Conservation (phyloP, 805 yeast species). For the Metschnikowia lachancei region DNA sequence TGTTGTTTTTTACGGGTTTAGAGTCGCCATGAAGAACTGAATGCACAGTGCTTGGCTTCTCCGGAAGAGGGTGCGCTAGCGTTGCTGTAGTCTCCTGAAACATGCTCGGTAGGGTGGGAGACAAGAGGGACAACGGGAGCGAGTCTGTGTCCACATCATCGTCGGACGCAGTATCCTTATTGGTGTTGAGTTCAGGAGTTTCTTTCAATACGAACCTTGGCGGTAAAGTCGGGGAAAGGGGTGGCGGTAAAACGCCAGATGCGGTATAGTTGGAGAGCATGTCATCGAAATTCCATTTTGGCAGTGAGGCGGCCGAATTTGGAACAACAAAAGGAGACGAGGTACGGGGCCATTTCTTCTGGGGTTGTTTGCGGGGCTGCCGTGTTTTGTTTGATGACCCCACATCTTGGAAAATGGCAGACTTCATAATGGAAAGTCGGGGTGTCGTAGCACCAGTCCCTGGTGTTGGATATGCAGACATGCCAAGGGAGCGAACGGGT, state of each 20-base stretch:
- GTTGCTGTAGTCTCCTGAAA: conserved; percentile 17
- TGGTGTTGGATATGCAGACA: background rate
- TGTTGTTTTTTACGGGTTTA: conserved; percentile 2
- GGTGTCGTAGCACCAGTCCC: background rate
- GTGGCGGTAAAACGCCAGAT: conserved; percentile 35
- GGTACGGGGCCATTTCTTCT: conserved; percentile 12
- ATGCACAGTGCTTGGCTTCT: conserved; percentile 15
- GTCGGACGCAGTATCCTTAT: conserved; percentile 5
- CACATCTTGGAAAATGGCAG: conserved; percentile 21
- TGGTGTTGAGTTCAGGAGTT: background rate
- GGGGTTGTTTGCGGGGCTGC: conserved; percentile 9
- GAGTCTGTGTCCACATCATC: conserved; percentile 25
- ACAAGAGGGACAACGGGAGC: conserved; percentile 30
- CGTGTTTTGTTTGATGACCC: conserved; percentile 11
- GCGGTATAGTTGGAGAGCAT: conserved; percentile 34
- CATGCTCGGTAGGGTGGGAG: conserved; percentile 35
- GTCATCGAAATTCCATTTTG: conserved; percentile 40
- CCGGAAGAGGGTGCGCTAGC: conserved; percentile 19
- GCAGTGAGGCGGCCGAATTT: conserved; percentile 5
- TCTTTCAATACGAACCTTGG: conserved; percentile 14
- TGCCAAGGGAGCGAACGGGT: background rate
- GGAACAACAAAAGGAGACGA: conserved; percentile 15
- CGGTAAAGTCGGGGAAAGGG: conserved; percentile 41
- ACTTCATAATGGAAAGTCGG: conserved; percentile 15
- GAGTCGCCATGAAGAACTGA: conserved; percentile 8